Evolutionary conservation across 2,329 filamentous ascomycete species (phyloP), one percentile per base, ranked within the genome.

Genomic region (Mariannaea sp.): DNA sequence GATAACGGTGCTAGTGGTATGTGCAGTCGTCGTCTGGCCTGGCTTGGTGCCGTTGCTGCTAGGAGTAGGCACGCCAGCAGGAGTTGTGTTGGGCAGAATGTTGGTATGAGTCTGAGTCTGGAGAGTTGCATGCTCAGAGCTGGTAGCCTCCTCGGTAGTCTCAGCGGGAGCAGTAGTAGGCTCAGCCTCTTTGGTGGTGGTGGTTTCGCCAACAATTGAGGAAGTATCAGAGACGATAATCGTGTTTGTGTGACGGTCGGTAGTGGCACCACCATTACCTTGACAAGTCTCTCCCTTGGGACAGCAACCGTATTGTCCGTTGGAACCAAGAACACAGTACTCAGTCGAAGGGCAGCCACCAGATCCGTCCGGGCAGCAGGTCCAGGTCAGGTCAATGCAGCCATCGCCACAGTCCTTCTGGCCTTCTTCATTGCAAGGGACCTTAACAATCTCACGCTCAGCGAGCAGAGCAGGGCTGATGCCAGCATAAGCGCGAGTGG

Each of bases 231-330:
- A 40, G 5, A 59, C 12, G 14, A 45, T 44, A 16, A 62, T 20
- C 14, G 57, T 61, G 24, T 49, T 47, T 7, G 61, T 64, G 13
- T 32, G 22, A 8, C 26, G 54, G 1, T 38, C 51, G 3, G 55
- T 64, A 13, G 38, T 63, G 10, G 62, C 62, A 26, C 65, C 66
- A 5, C 66, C 68, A 3, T 52, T 51, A 8, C 67, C 69, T 30
- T 48, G 47, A 58, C 70, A 71, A 19, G 39, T 38, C 19, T 57
- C 47, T 1, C 69, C 70, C 5, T 57, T 49, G 10, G 62, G 62
- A 51, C 70, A 72, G 61, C 70, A 72, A 3, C 60, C 62, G 33
- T 66, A 70, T 39, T 63, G 24, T 30, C 56, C 49, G 38, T 69
- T 70, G 33, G 43, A 40, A 12, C 61, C 68, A 3, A 68, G 55